Evolutionary conservation across 2,329 filamentous ascomycete species (phyloP), one percentile per base, ranked within the genome.

Genomic region (Rhinocladiella mackenziei): DNA sequence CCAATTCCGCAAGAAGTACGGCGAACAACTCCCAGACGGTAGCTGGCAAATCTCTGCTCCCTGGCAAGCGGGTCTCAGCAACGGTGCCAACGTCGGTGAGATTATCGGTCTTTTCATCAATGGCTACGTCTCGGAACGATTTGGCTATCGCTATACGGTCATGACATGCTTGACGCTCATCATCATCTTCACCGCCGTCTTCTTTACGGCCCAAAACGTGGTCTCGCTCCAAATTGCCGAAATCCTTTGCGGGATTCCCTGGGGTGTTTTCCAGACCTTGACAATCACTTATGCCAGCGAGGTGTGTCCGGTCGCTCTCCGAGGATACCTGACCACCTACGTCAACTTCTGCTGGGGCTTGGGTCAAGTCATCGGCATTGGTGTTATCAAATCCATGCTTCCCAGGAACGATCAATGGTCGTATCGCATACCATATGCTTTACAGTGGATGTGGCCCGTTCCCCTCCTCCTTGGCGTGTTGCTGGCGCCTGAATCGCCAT

Each of bases 391-490:
- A 55, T 60, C 65, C 11, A 71, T 74, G 69, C 53, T 75, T 13
- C 56, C 58, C 15, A 62, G 72, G 18, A 41, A 60, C 2, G 72
- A 73, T 42, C 57, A 75, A 51, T 75, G 73, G 73, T 65, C 72
- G 2, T 76, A 74, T 56, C 63, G 70, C 1, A 74, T 76, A 44
- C 73, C 73, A 0, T 76, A 73, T 49, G 67, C 65, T 3, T 51
- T 76, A 17, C 73, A 76, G 53, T 56, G 72, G 72, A 73, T 74
- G 66, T 75, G 72, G 72, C 72, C 72, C 1, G 51, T 73, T 26
- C 73, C 73, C 2, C 62, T 75, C 3, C 61, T 71, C 26, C 58
- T 74, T 42, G 71, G 66, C 2, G 68, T 73, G 17, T 59, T 59
- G n/a, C 57, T 74, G 19, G 72, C 72, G 1, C 72, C 72, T 1